Percentiles rank a stretch among this genome's conserved stretches.
These are phyloP conservation scores for Mortierella sp. DNA, from an alignment of 371 early-diverging fungal genomes.

Conservation along the genomic window DNA sequence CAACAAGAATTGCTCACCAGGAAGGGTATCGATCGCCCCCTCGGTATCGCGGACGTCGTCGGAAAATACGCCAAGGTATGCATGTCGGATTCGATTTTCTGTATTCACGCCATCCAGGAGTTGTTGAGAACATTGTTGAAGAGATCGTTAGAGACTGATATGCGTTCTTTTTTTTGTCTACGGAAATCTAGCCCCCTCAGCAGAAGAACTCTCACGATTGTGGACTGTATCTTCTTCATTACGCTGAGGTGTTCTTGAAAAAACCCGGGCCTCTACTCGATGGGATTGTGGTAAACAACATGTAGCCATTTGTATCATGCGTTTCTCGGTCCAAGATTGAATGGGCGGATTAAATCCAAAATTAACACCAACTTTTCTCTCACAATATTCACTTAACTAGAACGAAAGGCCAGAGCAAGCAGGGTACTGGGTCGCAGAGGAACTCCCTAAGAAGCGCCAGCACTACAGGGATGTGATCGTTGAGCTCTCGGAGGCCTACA, in stretches of 20 bases:
- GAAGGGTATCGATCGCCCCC: constrained; percentile 32
- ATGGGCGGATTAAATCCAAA: not conserved
- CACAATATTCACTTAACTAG: constrained; percentile 1
- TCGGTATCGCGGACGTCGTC: constrained; percentile 12
- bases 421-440: constrained; percentile 26
- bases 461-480: constrained; percentile 34
- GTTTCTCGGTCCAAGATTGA: not conserved
- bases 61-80: constrained; percentile 57
- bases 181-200: constrained; percentile 53
- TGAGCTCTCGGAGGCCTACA: constrained; percentile 32
- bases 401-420: constrained; percentile 21
- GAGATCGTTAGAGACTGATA: no score
- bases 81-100: not conserved
- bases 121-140: no score
- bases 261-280: constrained; percentile 53
- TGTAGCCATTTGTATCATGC: not conserved
- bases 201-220: constrained; percentile 77
- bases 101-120: no score
- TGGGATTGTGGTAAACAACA: constrained; percentile 39
- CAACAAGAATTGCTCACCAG: constrained; percentile 48
- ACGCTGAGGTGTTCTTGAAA: constrained; percentile 64
- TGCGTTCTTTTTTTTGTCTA: no score
- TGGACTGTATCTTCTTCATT: constrained; percentile 72
- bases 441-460: constrained; percentile 27
- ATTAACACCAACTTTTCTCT: no score